phyloP scores from a whole-genome alignment of 2,329 filamentous ascomycete genomes.

The Fusarium cicatricum region DNA sequence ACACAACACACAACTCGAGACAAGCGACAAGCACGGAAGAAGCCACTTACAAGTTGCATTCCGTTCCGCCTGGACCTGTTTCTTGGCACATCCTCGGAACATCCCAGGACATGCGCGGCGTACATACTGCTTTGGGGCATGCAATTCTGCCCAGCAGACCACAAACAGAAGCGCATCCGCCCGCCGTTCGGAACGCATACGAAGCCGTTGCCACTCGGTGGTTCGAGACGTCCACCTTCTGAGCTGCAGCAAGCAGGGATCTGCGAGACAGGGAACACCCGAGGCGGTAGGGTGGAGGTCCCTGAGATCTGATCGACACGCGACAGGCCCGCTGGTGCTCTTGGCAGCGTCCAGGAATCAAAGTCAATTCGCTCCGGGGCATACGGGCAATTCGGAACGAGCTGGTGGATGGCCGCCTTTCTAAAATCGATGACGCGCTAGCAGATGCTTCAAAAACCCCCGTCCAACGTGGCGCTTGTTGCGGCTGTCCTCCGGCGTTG shows the following conservation, averaged over 20 bases:
- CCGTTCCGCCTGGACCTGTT: neutral
- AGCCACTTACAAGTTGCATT: too few relatives aligned
- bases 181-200: constrained; percentile 22
- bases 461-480: constrained; percentile 24
- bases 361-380: constrained; percentile 37
- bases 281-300: constrained; percentile 40
- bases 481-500: constrained; percentile 23
- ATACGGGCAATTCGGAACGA: constrained; percentile 5
- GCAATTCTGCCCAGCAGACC: constrained; percentile 1
- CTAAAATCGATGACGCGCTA: constrained; percentile 8
- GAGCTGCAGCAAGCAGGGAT: constrained; percentile 33
- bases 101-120: constrained; percentile 1
- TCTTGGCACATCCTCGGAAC: constrained; percentile 6
- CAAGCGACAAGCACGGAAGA: neutral
- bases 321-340: constrained; percentile 32
- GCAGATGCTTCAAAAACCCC: constrained; percentile 10
- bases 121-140: constrained; percentile 7
- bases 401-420: neutral
- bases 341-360: constrained; percentile 19
- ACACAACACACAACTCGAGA: neutral
- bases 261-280: constrained; percentile 34
- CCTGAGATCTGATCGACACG: constrained; percentile 44
- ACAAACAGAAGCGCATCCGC: constrained; percentile 19
- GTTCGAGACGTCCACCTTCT: constrained; percentile 16
- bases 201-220: constrained; percentile 36